Percentiles rank a stretch among this genome's conserved stretches.
These are phyloP conservation scores for Erodium maritimum DNA, from an alignment of 345 rosid species.

Conservation along the genomic window DNA sequence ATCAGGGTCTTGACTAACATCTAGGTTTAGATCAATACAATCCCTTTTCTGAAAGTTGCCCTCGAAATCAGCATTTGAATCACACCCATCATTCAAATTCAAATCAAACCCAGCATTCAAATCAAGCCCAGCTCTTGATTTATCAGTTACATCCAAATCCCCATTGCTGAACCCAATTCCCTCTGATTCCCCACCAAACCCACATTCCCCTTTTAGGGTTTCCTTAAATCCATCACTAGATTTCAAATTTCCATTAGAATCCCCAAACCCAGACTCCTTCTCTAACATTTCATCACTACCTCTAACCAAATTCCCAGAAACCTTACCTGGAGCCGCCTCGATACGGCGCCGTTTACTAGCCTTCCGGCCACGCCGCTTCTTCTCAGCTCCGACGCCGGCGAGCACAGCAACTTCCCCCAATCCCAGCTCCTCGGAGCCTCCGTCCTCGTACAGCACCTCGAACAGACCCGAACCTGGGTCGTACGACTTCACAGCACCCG, in stretches of 20 bases:
- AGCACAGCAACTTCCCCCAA: slow-evolving; percentile 32
- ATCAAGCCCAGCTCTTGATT: slow-evolving; percentile 35
- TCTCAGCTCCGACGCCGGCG: slow-evolving; percentile 15
- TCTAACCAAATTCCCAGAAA: slow-evolving; percentile 14
- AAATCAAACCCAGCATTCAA: slow-evolving; percentile 58
- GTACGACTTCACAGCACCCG: slow-evolving; percentile 48
- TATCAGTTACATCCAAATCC: slow-evolving; percentile 23
- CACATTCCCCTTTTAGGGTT: slow-evolving; percentile 1
- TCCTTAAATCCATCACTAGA: slow-evolving; percentile 22
- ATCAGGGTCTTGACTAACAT: slow-evolving; percentile 17
- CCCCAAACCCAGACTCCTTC: slow-evolving; percentile 1
- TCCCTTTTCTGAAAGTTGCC: slow-evolving; percentile 20
- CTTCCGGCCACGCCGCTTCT: slow-evolving; percentile 28
- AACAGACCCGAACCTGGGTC: slow-evolving; percentile 42
- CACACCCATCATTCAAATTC: slow-evolving; percentile 23
- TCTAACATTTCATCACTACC: background rate
- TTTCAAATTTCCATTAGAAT: slow-evolving; percentile 11
- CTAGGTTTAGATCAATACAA: slow-evolving; percentile 73
- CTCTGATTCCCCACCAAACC: slow-evolving; percentile 10
- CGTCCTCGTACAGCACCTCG: slow-evolving; percentile 53
- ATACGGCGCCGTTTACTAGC: slow-evolving; percentile 42
- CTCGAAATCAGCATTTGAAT: slow-evolving; percentile 13
- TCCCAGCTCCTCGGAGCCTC: slow-evolving; percentile 48
- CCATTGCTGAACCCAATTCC: slow-evolving; percentile 18
- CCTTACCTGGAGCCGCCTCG: slow-evolving; percentile 22